These are phyloP conservation scores for Mucor sp. DNA, from an alignment of 371 early-diverging fungal species.

Conservation along the genomic window DNA sequence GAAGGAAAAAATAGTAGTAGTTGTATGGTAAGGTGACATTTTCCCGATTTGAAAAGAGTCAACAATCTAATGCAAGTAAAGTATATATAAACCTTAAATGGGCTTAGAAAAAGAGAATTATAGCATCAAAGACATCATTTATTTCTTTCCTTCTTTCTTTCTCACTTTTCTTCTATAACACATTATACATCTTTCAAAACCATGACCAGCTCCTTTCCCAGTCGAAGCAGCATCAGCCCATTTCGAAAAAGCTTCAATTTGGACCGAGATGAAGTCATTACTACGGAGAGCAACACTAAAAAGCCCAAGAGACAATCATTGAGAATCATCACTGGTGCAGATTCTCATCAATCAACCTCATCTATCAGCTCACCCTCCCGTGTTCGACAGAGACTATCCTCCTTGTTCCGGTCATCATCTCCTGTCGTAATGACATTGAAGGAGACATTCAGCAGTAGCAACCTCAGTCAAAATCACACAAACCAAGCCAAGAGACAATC, in stretches of 20 bases:
- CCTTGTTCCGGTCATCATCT: conserved; percentile 14
- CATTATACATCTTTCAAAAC: background rate
- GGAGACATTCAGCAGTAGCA: conserved; percentile 2
- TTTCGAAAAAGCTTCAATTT: conserved; percentile 3
- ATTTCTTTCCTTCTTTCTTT: background rate
- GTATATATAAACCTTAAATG: conserved; percentile 1
- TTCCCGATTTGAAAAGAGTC: background rate
- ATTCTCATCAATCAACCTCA: background rate
- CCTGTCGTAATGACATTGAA: conserved; percentile 14
- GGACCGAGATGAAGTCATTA: background rate
- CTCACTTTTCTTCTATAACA: conserved; percentile 1
- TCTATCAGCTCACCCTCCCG: background rate
- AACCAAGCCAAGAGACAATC: background rate
- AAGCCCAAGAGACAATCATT: conserved; percentile 7
- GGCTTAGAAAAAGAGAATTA: background rate
- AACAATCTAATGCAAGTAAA: conserved; percentile 2
- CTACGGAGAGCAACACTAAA: background rate
- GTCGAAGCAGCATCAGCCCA: conserved; percentile 8
- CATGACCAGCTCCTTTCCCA: conserved; percentile 14
- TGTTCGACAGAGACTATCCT: conserved; percentile 21
- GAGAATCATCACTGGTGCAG: conserved; percentile 7
- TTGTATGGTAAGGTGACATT: conserved; percentile 4
- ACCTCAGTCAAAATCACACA: background rate
- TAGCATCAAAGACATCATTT: background rate
- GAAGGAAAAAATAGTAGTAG: conserved; percentile 2